Conservation (phyloP, 2,329 filamentous ascomycete species). For the Sclerotinia glacialis region DNA sequence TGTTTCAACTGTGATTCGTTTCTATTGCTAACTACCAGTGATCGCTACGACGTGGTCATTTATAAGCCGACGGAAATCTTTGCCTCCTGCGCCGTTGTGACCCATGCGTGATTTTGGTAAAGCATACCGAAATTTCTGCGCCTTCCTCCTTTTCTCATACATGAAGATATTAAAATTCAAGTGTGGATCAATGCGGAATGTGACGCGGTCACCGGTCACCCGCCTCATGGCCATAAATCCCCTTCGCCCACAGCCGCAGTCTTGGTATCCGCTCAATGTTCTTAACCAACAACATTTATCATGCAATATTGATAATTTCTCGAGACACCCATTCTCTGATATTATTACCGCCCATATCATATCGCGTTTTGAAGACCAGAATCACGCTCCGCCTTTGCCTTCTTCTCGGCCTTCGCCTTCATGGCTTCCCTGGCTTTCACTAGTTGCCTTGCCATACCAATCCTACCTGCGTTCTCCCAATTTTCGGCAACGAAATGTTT, state of each 20-base stretch:
- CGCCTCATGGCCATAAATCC: background rate
- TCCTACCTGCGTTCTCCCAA: slow-evolving; percentile 43
- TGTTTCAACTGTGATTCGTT: background rate
- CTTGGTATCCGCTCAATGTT: background rate
- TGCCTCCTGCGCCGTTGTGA: too few relatives aligned
- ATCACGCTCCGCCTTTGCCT: slow-evolving; percentile 15
- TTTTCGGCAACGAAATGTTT: slow-evolving; percentile 44
- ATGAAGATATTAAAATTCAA: background rate
- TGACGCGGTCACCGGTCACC: background rate
- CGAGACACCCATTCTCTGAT: background rate
- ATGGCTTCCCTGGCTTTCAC: slow-evolving; percentile 25
- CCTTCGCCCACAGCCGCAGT: background rate
- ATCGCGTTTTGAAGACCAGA: background rate
- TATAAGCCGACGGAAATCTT: background rate
- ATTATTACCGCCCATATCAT: background rate
- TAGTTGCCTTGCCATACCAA: slow-evolving; percentile 38
- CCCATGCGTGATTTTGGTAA: background rate
- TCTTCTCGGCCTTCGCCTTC: slow-evolving; percentile 27
- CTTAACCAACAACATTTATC: background rate
- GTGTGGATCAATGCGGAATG: background rate
- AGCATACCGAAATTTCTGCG: background rate
- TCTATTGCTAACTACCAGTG: background rate
- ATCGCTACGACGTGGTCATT: background rate
- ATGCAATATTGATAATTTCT: background rate
- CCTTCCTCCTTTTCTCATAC: background rate